Evolutionary conservation across 2,329 filamentous ascomycete genomes (phyloP).

Genomic region (Tolypocladium nubicola): DNA sequence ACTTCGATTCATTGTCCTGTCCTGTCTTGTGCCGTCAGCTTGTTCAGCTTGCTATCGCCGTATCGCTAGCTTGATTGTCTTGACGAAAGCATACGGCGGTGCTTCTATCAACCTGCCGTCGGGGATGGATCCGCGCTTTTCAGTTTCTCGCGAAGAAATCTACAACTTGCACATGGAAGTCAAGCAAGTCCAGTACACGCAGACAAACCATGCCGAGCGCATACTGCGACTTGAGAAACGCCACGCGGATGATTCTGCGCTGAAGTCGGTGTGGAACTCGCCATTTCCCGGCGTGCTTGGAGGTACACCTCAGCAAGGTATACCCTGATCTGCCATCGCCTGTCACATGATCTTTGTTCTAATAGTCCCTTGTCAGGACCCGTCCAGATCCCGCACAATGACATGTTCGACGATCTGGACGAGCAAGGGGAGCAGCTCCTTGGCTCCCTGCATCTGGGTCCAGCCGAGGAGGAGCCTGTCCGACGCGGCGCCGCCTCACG

Average conservation of each 20-base stretch:
- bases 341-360: not conserved
- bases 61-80: not conserved
- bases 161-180: slow-evolving; percentile 61
- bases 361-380: slow-evolving; percentile 45
- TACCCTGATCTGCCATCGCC: not conserved
- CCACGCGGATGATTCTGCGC: slow-evolving; percentile 54
- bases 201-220: slow-evolving; percentile 52
- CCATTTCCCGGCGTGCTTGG: slow-evolving; percentile 81
- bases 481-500: slow-evolving; percentile 79
- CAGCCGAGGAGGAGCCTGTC: slow-evolving; percentile 72
- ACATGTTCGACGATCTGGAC: slow-evolving; percentile 85
- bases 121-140: slow-evolving; percentile 56
- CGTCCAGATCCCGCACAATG: slow-evolving; percentile 65
- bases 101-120: not conserved
- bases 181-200: slow-evolving; percentile 54
- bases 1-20: not conserved
- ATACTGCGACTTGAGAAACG: slow-evolving; percentile 53
- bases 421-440: slow-evolving; percentile 74
- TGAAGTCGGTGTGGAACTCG: slow-evolving; percentile 87
- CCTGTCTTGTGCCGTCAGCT: not conserved
- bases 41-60: not conserved
- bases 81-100: not conserved
- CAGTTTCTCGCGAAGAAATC: slow-evolving; percentile 51
- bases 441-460: slow-evolving; percentile 70
- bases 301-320: slow-evolving; percentile 81